phyloP scores from a whole-genome alignment of 1,139 yeast species.

The Suhomyces guaymorum region DNA sequence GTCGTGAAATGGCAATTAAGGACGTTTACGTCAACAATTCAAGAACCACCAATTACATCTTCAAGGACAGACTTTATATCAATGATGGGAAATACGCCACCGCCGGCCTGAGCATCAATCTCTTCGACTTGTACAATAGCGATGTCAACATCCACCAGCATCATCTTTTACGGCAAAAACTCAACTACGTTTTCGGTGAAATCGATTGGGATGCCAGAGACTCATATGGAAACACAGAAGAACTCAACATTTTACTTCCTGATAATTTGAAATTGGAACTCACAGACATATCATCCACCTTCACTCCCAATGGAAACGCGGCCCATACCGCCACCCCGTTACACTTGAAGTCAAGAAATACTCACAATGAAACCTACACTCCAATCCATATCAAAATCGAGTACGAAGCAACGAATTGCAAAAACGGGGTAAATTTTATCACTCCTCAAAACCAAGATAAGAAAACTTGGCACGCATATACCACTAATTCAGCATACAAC shows the following conservation, averaged over 20 bases:
- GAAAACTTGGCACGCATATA: constrained; percentile 78
- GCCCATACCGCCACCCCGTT: constrained; percentile 39
- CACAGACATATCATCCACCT: constrained; percentile 51
- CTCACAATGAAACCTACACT: constrained; percentile 51
- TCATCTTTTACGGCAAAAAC: constrained; percentile 63
- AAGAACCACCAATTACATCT: constrained; percentile 35
- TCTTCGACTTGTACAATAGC: constrained; percentile 46
- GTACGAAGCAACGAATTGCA: constrained; percentile 65
- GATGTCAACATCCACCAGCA: constrained; percentile 56
- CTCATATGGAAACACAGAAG: constrained; percentile 59
- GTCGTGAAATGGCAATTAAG: constrained; percentile 70
- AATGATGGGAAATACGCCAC: constrained; percentile 32
- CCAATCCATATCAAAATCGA: constrained; percentile 74
- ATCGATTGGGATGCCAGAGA: constrained; percentile 37
- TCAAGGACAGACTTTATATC: constrained; percentile 41
- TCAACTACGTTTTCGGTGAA: constrained; percentile 62
- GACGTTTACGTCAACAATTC: constrained; percentile 61
- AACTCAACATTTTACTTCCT: constrained; percentile 70
- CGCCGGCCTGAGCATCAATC: constrained; percentile 26
- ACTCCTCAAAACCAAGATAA: constrained; percentile 46
- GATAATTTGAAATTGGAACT: constrained; percentile 63
- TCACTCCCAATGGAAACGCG: constrained; percentile 48
- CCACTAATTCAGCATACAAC: constrained; percentile 75
- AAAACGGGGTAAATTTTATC: constrained; percentile 74
- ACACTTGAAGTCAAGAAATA: constrained; percentile 36